phyloP scores from a whole-genome alignment of 208 protist species.

The Eutreptiella sp. region DNA sequence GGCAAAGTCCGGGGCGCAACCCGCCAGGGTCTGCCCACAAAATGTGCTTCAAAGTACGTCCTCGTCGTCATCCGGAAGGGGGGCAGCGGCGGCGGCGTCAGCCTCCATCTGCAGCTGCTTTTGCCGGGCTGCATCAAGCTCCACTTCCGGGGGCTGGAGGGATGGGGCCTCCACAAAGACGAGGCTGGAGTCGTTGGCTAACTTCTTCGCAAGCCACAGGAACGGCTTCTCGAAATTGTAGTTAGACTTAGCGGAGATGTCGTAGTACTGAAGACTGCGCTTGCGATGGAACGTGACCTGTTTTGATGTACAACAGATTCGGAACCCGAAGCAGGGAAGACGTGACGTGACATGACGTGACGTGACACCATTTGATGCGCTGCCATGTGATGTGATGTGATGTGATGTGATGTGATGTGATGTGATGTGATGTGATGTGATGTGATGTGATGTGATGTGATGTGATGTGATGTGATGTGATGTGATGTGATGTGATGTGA shows the following conservation, averaged over 20 bases:
- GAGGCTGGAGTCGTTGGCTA: conserved; percentile 1
- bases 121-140: conserved; percentile 43
- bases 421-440: too few species aligned
- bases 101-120: conserved; percentile 75
- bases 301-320: too few species aligned
- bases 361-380: too few species aligned
- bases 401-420: too few species aligned
- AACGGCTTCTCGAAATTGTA: conserved; percentile 58
- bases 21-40: too few species aligned
- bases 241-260: conserved; percentile 53
- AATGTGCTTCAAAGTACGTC: conserved; percentile 24
- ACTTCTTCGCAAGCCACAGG: conserved; percentile 13
- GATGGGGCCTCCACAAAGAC: conserved; percentile 45
- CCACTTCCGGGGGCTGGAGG: conserved; percentile 53
- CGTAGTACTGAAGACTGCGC: conserved; percentile 49
- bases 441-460: too few species aligned
- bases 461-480: too few species aligned
- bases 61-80: conserved; percentile 87
- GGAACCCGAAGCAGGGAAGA: too few species aligned
- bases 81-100: conserved; percentile 61
- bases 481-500: too few species aligned
- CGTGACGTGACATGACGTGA: too few species aligned
- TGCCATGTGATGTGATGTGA: too few species aligned
- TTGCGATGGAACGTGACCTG: conserved; percentile 39
- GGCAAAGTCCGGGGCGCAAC: too few species aligned